phyloP scores from a whole-genome alignment of 2,329 filamentous ascomycete species.

The Colletotrichum nymphaeae region DNA sequence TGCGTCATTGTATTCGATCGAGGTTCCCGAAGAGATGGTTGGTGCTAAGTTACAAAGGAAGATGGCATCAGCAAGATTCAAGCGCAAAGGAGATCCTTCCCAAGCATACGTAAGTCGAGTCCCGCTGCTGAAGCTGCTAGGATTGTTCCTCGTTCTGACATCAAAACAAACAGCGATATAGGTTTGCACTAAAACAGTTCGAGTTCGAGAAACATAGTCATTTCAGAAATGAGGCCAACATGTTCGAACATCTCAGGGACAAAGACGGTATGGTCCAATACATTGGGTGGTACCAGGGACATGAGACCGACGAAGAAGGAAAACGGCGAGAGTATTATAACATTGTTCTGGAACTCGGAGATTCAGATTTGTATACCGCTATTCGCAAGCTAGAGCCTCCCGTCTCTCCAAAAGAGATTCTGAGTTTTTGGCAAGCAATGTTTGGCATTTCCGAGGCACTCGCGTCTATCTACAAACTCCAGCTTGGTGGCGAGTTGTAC shows the following conservation, averaged over 20 bases:
- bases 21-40: slow-evolving; percentile 16
- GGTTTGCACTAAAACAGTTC: slow-evolving; percentile 23
- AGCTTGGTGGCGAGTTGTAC: neutral
- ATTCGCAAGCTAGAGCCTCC: neutral
- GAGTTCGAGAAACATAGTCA: neutral
- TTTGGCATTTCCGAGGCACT: neutral
- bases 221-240: neutral
- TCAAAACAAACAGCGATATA: neutral
- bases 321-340: neutral
- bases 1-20: slow-evolving; percentile 1
- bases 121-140: neutral
- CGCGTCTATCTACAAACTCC: neutral
- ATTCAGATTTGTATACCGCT: slow-evolving; percentile 14
- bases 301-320: neutral
- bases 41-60: neutral
- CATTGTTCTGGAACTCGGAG: slow-evolving; percentile 12
- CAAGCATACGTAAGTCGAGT: neutral
- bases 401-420: neutral
- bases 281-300: slow-evolving; percentile 12
- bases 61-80: neutral
- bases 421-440: slow-evolving; percentile 3
- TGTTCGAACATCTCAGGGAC: neutral
- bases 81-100: neutral
- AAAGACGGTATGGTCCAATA: slow-evolving; percentile 9
- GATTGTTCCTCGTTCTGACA: neutral